Percentiles rank a stretch among this genome's conserved stretches.
These are phyloP conservation scores for Neurospora sp. DNA, from an alignment of 495 filamentous ascomycete species.

Conservation along the genomic window DNA sequence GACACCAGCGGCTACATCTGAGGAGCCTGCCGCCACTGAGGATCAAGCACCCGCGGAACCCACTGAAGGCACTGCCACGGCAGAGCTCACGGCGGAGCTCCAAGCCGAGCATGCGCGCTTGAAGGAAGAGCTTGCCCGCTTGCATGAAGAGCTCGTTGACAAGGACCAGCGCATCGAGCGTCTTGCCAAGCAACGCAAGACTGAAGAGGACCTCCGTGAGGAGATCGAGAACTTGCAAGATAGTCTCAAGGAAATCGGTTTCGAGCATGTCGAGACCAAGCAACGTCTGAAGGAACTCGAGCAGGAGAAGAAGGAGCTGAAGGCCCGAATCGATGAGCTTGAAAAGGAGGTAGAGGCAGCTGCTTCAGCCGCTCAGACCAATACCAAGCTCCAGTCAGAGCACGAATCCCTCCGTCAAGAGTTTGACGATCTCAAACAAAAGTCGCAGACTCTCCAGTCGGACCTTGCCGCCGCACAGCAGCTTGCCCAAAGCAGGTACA, in stretches of 20 bases:
- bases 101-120: neutral
- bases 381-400: constrained; percentile 45
- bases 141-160: constrained; percentile 54
- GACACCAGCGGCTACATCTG: constrained; percentile 8
- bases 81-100: constrained; percentile 28
- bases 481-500: constrained; percentile 75
- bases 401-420: constrained; percentile 54
- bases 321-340: constrained; percentile 53
- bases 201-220: constrained; percentile 71
- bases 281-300: constrained; percentile 56
- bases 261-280: constrained; percentile 75
- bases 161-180: constrained; percentile 63
- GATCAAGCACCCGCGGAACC: constrained; percentile 18
- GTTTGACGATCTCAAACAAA: constrained; percentile 64
- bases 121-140: constrained; percentile 15
- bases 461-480: constrained; percentile 82
- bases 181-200: constrained; percentile 55
- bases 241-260: constrained; percentile 61
- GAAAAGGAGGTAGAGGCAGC: constrained; percentile 49
- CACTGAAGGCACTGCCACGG: constrained; percentile 13
- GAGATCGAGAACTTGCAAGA: constrained; percentile 80
- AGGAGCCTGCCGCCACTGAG: constrained; percentile 17
- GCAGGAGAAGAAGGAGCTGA: constrained; percentile 34
- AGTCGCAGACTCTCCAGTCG: constrained; percentile 58
- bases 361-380: constrained; percentile 20